Conservation (phyloP, 2,329 filamentous ascomycete species). For the Fusarium anthophilum region DNA sequence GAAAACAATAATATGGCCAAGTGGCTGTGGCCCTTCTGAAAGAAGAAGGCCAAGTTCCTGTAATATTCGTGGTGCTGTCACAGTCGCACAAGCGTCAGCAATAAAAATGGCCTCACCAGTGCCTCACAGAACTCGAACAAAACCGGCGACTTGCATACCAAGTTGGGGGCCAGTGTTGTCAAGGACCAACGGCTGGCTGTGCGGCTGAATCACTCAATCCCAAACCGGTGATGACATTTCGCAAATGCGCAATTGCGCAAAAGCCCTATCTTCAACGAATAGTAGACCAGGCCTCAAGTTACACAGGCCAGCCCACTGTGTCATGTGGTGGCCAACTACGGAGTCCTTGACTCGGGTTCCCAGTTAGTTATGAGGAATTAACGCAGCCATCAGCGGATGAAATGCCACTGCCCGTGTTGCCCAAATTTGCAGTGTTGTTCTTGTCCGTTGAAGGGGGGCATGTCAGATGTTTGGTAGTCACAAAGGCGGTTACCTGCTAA, state of each 20-base stretch:
- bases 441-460: neutral
- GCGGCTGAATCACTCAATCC: neutral
- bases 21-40: rapidly evolving
- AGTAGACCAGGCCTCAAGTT: no score
- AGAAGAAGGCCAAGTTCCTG: rapidly evolving
- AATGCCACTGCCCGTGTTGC: no score
- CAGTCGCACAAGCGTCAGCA: neutral
- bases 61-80: rapidly evolving
- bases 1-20: neutral
- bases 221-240: no score
- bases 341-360: no score
- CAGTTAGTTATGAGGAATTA: no score
- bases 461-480: neutral
- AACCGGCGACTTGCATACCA: no score
- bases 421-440: neutral
- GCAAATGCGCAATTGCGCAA: no score
- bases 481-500: neutral
- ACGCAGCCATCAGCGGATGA: no score
- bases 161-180: no score
- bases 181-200: neutral
- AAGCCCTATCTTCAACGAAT: no score
- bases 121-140: rapidly evolving
- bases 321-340: no score
- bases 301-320: no score
- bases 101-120: neutral